Percentiles rank a stretch among this genome's conserved stretches.
phyloP scores from a whole-genome alignment of 2,329 filamentous ascomycete genomes.

The Rutstroemia sp. region DNA sequence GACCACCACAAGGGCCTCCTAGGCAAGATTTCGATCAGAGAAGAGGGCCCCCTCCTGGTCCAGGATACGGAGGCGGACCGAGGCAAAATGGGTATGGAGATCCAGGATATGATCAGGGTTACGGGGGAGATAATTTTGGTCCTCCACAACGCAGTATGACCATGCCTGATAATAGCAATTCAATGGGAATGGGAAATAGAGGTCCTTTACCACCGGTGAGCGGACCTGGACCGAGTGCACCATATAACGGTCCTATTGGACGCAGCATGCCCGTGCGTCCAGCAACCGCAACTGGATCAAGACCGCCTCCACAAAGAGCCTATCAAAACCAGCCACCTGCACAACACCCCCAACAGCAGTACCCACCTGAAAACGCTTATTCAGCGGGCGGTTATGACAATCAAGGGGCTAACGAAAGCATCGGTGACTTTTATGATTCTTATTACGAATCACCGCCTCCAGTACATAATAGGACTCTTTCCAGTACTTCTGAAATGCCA shows the following conservation, averaged over 20 bases:
- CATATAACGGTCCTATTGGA: slow-evolving; percentile 39
- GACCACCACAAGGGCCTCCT: slow-evolving; percentile 13
- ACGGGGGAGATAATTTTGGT: slow-evolving; percentile 38
- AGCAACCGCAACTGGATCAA: slow-evolving; percentile 45
- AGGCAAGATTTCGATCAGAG: slow-evolving; percentile 4
- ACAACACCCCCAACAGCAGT: slow-evolving; percentile 19
- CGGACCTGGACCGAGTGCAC: slow-evolving; percentile 31
- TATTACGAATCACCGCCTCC: slow-evolving; percentile 38
- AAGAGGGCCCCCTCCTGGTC: slow-evolving; percentile 11
- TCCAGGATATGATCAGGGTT: slow-evolving; percentile 20
- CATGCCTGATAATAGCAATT: slow-evolving; percentile 44
- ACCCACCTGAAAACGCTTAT: slow-evolving; percentile 11
- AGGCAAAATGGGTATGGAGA: slow-evolving; percentile 23
- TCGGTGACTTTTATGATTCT: slow-evolving; percentile 48
- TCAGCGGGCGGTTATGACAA: slow-evolving; percentile 18
- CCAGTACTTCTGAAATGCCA: slow-evolving; percentile 25
- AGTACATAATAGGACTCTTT: slow-evolving; percentile 14
- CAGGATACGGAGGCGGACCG: slow-evolving; percentile 11
- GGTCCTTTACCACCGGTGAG: slow-evolving; percentile 20
- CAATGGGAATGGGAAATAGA: slow-evolving; percentile 30
- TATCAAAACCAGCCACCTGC: slow-evolving; percentile 38
- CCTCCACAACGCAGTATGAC: slow-evolving; percentile 53
- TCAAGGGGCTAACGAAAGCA: slow-evolving; percentile 26
- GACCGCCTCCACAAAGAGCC: slow-evolving; percentile 45
- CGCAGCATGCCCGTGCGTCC: slow-evolving; percentile 44